Conservation (phyloP, 208 protist species). For the Wallacemonas sp. region DNA sequence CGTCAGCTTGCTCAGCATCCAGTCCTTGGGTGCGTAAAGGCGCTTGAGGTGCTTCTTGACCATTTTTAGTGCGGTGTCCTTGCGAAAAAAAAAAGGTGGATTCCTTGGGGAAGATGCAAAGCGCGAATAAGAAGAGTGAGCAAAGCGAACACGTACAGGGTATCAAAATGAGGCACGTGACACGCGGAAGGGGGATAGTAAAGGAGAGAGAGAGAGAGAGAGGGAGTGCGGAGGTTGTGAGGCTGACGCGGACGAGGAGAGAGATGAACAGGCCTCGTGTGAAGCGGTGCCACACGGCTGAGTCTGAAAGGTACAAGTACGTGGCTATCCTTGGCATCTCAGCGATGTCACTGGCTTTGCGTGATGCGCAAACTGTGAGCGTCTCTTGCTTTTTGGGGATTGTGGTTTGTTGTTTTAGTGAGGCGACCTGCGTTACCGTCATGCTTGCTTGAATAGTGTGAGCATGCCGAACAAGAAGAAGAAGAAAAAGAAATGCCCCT, state of each 20-base stretch:
- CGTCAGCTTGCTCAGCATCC: slow-evolving; percentile 99
- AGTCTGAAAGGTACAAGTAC: no score
- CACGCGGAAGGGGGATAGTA: no score
- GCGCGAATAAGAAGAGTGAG: background rate
- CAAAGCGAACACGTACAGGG: background rate
- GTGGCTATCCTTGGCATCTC: no score
- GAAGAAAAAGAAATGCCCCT: no score
- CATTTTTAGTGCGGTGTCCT: slow-evolving; percentile 42
- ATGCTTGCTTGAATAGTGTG: background rate
- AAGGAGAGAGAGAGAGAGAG: slow-evolving; percentile 10
- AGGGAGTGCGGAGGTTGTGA: no score
- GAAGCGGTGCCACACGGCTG: background rate
- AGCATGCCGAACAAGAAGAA: background rate
- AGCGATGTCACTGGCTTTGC: no score
- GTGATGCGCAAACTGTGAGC: no score
- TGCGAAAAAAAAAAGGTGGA: slow-evolving; percentile 19
- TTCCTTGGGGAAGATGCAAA: slow-evolving; percentile 8
- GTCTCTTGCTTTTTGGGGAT: no score
- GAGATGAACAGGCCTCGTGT: background rate
- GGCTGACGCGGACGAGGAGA: background rate
- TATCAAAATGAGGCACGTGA: background rate
- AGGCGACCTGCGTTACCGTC: no score
- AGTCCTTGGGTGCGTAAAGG: slow-evolving; percentile 98
- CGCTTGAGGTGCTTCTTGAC: slow-evolving; percentile 99
- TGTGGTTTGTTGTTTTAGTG: no score